A percentile compares a stretch with the other conserved stretches of the same genome.
Evolutionary conservation across 1,284 basidiomycete genomes (phyloP).

Genomic region (Malassezia globosa): DNA sequence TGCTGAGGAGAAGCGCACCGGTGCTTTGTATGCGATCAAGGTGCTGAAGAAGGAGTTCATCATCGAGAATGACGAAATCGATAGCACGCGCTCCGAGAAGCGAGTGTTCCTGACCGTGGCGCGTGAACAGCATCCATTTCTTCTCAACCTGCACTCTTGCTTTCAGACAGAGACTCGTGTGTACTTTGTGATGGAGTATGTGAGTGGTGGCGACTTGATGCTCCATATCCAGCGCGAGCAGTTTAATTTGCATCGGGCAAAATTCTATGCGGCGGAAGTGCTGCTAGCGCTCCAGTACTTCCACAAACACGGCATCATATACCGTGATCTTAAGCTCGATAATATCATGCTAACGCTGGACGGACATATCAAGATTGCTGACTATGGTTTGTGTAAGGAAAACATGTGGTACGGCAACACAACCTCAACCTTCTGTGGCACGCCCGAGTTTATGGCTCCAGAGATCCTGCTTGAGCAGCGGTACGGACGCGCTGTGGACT

Average conservation of each 20-base stretch:
- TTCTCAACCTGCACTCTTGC: constrained; percentile 91
- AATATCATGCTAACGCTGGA: constrained; percentile 94
- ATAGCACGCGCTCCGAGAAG: constrained; percentile 98
- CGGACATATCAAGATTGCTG: constrained; percentile 96
- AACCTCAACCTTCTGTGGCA: constrained; percentile 98
- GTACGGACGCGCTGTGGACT: constrained; percentile 95
- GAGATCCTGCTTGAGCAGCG: constrained; percentile 98
- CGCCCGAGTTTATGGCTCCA: constrained; percentile 99
- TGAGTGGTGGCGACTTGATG: constrained; percentile 69
- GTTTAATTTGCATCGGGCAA: constrained; percentile 71
- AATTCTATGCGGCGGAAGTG: constrained; percentile 98
- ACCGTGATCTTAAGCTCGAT: constrained; percentile 80
- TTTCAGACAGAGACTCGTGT: constrained; percentile 99
- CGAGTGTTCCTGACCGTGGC: constrained; percentile 94
- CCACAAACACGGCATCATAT: constrained; percentile 91
- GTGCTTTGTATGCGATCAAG: constrained; percentile 92
- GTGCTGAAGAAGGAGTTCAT: constrained; percentile 99
- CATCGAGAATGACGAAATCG: constrained; percentile 99
- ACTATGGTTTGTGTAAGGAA: constrained; percentile 98
- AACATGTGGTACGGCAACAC: constrained; percentile 95
- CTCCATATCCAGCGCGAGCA: constrained; percentile 70
- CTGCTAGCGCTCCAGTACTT: constrained; percentile 93
- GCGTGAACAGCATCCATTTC: constrained; percentile 89
- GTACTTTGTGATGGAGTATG: constrained; percentile 68
- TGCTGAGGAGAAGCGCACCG: constrained; percentile 89